These are phyloP conservation scores for Amphirosellinia nigrospora DNA, from an alignment of 495 filamentous ascomycete species.

Conservation along the genomic window DNA sequence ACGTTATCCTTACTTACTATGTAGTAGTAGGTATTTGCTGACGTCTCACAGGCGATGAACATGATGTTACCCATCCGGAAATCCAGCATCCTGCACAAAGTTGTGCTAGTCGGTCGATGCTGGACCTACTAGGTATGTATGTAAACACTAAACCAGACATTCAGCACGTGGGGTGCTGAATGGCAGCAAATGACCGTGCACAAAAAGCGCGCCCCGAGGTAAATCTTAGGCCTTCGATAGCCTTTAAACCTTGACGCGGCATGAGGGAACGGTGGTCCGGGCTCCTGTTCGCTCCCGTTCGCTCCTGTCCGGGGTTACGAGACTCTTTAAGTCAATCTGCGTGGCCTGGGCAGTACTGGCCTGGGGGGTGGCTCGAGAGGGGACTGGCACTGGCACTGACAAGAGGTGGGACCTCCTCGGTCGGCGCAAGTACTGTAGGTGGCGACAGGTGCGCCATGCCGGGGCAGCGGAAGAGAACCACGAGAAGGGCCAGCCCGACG, in stretches of 20 bases:
- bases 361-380: neutral
- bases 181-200: conserved; percentile 34
- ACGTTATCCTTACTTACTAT: neutral
- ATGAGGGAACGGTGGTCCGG: neutral
- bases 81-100: neutral
- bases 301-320: too few species aligned
- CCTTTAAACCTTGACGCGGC: neutral
- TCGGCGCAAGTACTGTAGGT: neutral
- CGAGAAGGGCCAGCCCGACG: conserved; percentile 1
- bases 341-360: too few species aligned
- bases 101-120: conserved; percentile 10
- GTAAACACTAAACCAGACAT: neutral
- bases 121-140: too few species aligned
- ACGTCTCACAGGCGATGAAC: neutral
- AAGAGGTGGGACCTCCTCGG: conserved; percentile 8
- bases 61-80: neutral
- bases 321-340: neutral
- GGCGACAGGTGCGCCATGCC: neutral
- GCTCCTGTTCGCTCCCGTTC: too few species aligned
- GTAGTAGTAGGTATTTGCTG: conserved; percentile 9
- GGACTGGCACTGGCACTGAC: neutral
- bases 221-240: conserved; percentile 11
- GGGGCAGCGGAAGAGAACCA: conserved; percentile 7
- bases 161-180: conserved; percentile 41
- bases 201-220: conserved; percentile 18